Percentiles rank a stretch among this genome's conserved stretches.
These are phyloP conservation scores for Hypoxylon lienhwacheense DNA, from an alignment of 495 filamentous ascomycete genomes.

Conservation along the genomic window DNA sequence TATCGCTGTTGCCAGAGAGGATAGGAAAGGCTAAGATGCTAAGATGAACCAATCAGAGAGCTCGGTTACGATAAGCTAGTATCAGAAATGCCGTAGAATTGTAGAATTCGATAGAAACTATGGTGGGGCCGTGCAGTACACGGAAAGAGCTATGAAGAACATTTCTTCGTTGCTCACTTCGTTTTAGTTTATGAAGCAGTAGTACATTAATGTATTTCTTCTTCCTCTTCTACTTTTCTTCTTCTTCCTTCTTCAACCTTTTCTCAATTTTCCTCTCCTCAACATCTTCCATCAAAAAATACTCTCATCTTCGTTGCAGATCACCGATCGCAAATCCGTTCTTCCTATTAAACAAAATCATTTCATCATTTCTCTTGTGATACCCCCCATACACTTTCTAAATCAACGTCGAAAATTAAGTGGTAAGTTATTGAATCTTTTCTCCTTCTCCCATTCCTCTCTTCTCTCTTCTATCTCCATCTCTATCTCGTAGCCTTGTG, in stretches of 20 bases:
- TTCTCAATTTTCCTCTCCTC: constrained; percentile 13
- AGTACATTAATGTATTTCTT: constrained; percentile 27
- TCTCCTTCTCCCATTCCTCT: no score
- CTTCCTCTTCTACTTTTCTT: constrained; percentile 28
- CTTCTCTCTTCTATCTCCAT: no score
- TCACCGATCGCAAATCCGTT: no score
- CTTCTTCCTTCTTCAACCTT: constrained; percentile 30
- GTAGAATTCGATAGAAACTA: constrained; percentile 45
- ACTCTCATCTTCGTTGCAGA: constrained; percentile 12
- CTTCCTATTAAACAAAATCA: constrained; percentile 1
- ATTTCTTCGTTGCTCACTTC: constrained; percentile 29
- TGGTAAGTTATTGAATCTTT: no score
- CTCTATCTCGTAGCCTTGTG: no score
- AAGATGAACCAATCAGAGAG: constrained; percentile 30
- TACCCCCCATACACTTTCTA: no score
- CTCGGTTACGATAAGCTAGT: constrained; percentile 5
- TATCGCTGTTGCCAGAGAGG: constrained; percentile 33
- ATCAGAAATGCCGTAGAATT: constrained; percentile 40
- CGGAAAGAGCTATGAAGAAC: constrained; percentile 40
- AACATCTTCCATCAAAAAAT: constrained; percentile 1
- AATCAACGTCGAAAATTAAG: no score
- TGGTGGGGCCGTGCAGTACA: constrained; percentile 34
- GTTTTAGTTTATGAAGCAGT: no score
- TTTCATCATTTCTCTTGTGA: constrained; percentile 19
- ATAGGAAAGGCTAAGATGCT: no score